A percentile compares a stretch with the other conserved stretches of the same genome.
Conservation (phyloP, 2,329 filamentous ascomycete species). For the Monosporascus sp. region DNA sequence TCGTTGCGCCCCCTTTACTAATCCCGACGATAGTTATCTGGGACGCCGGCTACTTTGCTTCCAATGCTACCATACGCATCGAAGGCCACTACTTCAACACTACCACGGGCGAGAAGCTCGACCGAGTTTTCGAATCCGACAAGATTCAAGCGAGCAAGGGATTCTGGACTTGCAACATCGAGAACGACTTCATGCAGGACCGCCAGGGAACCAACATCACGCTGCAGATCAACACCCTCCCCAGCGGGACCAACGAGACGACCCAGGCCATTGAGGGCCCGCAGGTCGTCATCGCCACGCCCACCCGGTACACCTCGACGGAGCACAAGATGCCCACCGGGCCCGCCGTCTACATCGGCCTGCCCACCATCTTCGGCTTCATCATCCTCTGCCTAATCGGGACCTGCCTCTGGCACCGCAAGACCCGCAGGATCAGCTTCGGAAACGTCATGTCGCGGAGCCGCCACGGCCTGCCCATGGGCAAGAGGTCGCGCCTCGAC, state of each 20-base stretch:
- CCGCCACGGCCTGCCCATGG: constrained; percentile 40
- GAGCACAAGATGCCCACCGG: constrained; percentile 30
- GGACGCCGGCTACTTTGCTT: constrained; percentile 47
- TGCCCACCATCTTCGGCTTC: constrained; percentile 46
- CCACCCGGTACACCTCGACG: constrained; percentile 24
- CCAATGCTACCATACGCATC: constrained; percentile 32
- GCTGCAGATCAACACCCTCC: constrained; percentile 37
- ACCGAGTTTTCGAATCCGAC: constrained; percentile 31
- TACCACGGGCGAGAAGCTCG: constrained; percentile 25
- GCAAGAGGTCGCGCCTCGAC: constrained; percentile 30
- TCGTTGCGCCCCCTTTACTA: neutral
- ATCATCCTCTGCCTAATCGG: constrained; percentile 46
- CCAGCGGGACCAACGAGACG: constrained; percentile 22
- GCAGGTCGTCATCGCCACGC: constrained; percentile 34
- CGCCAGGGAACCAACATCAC: constrained; percentile 41
- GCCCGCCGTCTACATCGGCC: constrained; percentile 45
- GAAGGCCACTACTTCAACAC: constrained; percentile 25
- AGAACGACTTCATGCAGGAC: constrained; percentile 31
- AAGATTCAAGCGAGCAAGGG: constrained; percentile 38
- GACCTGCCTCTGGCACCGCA: constrained; percentile 51
- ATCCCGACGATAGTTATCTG: constrained; percentile 43
- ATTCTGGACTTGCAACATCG: constrained; percentile 42
- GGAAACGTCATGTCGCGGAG: constrained; percentile 47
- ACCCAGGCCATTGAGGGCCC: constrained; percentile 33
- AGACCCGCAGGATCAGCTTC: constrained; percentile 43